Evolutionary conservation across 352 stramenopile genomes (phyloP).

Genomic region (Globisporangium radiosum): DNA sequence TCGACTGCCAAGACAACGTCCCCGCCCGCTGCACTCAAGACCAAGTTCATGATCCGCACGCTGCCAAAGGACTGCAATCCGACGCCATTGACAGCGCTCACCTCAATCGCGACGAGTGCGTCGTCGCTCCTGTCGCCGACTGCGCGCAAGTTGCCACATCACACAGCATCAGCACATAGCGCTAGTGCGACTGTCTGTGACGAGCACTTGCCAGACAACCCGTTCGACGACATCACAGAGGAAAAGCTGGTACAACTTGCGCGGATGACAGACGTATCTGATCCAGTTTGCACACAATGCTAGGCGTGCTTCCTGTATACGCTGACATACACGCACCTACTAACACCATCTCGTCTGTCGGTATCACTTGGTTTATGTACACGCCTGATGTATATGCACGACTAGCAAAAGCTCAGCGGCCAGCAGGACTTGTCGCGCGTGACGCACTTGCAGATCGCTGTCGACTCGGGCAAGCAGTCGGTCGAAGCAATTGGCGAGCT

Average conservation of each 20-base stretch:
- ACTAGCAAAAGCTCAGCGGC: slow-evolving; percentile 52
- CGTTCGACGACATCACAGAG: slow-evolving; percentile 76
- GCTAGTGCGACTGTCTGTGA: slow-evolving; percentile 12
- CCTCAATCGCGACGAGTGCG: background rate
- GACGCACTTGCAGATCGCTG: slow-evolving; percentile 46
- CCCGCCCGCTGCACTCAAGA: slow-evolving; percentile 19
- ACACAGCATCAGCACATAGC: background rate
- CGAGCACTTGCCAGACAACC: slow-evolving; percentile 39
- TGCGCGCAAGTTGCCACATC: slow-evolving; percentile 2
- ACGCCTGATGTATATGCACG: background rate
- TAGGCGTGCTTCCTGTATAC: too few relatives aligned
- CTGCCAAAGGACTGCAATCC: slow-evolving; percentile 68
- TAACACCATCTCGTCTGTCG: background rate
- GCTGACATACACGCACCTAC: background rate
- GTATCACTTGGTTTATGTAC: too few relatives aligned
- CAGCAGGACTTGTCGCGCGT: slow-evolving; percentile 54
- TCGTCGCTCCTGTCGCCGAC: slow-evolving; percentile 21
- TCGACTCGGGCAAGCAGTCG: slow-evolving; percentile 79
- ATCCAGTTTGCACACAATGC: too few relatives aligned
- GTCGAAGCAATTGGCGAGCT: slow-evolving; percentile 74
- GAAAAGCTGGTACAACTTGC: slow-evolving; percentile 44
- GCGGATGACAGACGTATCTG: background rate
- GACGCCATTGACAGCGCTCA: slow-evolving; percentile 26
- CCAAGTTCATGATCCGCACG: slow-evolving; percentile 66
- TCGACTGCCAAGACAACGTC: background rate